Percentiles rank a stretch among this genome's conserved stretches.
These are phyloP conservation scores for Aspergillus nanangensis DNA, from an alignment of 495 filamentous ascomycete species.

Conservation along the genomic window DNA sequence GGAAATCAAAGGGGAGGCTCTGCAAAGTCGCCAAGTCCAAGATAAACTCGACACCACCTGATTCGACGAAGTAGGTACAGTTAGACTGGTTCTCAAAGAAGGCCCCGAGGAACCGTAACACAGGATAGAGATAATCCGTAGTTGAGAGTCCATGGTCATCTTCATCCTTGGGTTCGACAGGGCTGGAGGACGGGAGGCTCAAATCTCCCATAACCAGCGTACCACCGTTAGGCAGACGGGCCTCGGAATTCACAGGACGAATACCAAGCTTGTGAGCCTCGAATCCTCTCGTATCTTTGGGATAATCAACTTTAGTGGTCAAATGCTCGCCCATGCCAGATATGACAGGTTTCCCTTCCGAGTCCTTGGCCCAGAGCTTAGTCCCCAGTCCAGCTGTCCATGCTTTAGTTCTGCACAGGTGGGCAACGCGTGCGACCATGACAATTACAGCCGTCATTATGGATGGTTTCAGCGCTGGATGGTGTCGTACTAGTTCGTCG, in stretches of 20 bases:
- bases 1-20: conserved; percentile 71
- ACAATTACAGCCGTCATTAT: conserved; percentile 77
- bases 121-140: conserved; percentile 67
- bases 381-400: conserved; percentile 66
- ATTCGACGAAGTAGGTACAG: conserved; percentile 69
- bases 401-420: conserved; percentile 65
- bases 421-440: conserved; percentile 74
- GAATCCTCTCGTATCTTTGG: conserved; percentile 24
- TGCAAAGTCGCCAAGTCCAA: conserved; percentile 78
- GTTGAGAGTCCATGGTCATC: conserved; percentile 47
- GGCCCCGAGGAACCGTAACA: conserved; percentile 68
- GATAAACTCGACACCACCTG: conserved; percentile 77
- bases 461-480: conserved; percentile 72
- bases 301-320: conserved; percentile 30
- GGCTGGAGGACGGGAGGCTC: conserved; percentile 21
- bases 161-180: conserved; percentile 42
- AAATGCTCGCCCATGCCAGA: conserved; percentile 29
- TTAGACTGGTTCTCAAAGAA: conserved; percentile 74
- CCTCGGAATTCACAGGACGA: conserved; percentile 23
- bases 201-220: conserved; percentile 32
- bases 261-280: conserved; percentile 26
- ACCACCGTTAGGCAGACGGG: conserved; percentile 33
- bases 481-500: conserved; percentile 91
- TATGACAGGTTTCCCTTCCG: conserved; percentile 25
- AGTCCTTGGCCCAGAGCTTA: conserved; percentile 65